Base-by-base conservation (phyloP, 1,139 yeast genomes). In the Candida mesenterica region DNA sequence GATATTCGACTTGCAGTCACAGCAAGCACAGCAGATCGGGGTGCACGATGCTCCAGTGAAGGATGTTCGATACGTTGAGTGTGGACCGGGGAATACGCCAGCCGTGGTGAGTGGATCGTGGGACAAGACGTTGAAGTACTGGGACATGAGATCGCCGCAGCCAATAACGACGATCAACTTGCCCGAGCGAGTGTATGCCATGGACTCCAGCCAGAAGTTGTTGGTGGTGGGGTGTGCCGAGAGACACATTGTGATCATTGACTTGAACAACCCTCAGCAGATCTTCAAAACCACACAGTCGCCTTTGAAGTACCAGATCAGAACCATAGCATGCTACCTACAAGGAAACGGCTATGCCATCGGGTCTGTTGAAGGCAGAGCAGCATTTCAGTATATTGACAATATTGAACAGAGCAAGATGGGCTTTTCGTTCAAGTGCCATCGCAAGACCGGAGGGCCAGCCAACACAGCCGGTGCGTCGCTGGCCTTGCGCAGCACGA, bases 341-440 rank as follows among this genome's bases (percentile, higher is more conserved):
- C 82, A 80, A 45, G 97, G 95, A 8, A 84, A 86, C 51, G 97
- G 97, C 5, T 94, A 77, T 59, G 97, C 96, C 1, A 65, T 92
- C 34, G 97, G 96, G 4, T 84, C 96, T 3, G 79, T 92, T 34
- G 99, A 92, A 63, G 98, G 98, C 17, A 74, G 99, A 48, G 89
- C 97, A 62, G 96, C 96, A n/a, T 82, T 94, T 50, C 96, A 89
- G 54, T 92, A 90, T 59, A 79, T 92, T 37, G 95, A 87, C 49
- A 96, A 88, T 28, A 72, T 72, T 33, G 87, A 83, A 52, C 95
- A 87, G 53, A 72, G 73, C 38, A 75, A 77, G 50, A 61, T 62
- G 32, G 94, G 92, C 3, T 94, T 92, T 57, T 82, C 96, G 4
- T 94, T 92, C 73, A 86, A 89, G 58, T 94, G 99, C 61, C 98